These are phyloP conservation scores for Skeletonema costatum DNA, from an alignment of 108 stramenopile species.

Conservation along the genomic window DNA sequence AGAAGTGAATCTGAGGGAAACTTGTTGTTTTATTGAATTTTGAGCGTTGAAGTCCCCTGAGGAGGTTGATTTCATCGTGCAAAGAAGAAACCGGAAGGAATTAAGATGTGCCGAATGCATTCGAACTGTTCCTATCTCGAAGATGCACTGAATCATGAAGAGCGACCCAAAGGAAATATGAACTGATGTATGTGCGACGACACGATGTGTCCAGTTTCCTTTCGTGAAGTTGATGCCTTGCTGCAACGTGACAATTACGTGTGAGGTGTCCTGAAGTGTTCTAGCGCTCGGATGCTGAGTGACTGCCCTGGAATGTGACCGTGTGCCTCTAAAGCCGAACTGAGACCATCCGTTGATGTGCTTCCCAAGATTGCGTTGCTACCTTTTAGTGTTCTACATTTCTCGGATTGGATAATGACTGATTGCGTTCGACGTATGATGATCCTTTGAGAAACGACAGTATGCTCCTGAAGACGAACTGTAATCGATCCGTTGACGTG, in stretches of 20 bases:
- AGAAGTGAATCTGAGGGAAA: not conserved
- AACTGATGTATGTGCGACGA: not conserved
- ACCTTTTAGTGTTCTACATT: not conserved
- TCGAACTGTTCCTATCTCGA: not conserved
- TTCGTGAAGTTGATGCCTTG: not conserved
- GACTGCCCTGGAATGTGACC: not conserved
- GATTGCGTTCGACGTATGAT: not conserved
- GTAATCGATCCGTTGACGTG: not conserved
- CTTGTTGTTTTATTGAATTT: not conserved
- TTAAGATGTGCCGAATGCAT: not conserved
- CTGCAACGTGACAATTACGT: not conserved
- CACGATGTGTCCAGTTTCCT: not conserved
- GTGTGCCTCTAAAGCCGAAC: not conserved
- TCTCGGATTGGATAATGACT: not conserved
- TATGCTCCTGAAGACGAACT: not conserved
- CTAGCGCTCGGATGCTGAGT: not conserved
- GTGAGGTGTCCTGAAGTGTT: not conserved
- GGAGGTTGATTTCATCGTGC: not conserved
- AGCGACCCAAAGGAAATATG: not conserved
- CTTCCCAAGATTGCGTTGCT: not conserved
- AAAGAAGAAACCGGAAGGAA: not conserved
- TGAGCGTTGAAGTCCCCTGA: not conserved
- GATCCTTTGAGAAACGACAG: not conserved
- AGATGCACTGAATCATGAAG: not conserved
- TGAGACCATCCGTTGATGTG: not conserved